Evolutionary conservation across 441 rosid genomes (phyloP).

Genomic region (Erodium texanum): DNA sequence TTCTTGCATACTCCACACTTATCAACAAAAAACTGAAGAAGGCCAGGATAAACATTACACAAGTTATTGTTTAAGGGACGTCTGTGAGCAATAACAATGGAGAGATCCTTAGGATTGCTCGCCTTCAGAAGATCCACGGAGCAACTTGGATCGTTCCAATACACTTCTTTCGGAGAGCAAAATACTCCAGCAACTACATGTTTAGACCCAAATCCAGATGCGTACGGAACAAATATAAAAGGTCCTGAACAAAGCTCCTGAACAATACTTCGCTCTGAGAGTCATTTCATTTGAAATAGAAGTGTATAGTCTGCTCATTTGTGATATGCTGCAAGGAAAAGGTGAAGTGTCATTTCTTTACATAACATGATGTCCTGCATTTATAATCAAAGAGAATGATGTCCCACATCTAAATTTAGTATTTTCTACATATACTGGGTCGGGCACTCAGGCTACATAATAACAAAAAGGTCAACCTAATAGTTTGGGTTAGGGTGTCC

Average conservation of each 20-base stretch:
- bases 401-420: too few relatives aligned
- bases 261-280: slow-evolving; percentile 36
- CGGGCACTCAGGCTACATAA: too few relatives aligned
- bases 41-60: slow-evolving; percentile 65
- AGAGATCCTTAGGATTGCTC: slow-evolving; percentile 27
- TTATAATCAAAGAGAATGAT: too few relatives aligned
- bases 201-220: slow-evolving; percentile 36
- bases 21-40: slow-evolving; percentile 69
- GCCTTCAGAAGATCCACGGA: slow-evolving; percentile 42
- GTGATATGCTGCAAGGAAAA: slow-evolving; percentile 50
- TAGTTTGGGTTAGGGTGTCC: too few relatives aligned
- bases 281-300: slow-evolving; percentile 64
- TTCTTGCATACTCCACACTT: slow-evolving; percentile 61
- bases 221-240: slow-evolving; percentile 65
- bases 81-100: slow-evolving; percentile 23
- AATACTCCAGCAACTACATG: slow-evolving; percentile 57
- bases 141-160: slow-evolving; percentile 84
- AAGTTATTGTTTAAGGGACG: slow-evolving; percentile 43
- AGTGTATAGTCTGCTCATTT: slow-evolving; percentile 67
- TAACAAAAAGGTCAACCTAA: too few relatives aligned
- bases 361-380: not conserved
- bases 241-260: slow-evolving; percentile 42
- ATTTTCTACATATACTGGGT: too few relatives aligned
- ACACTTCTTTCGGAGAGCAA: slow-evolving; percentile 58
- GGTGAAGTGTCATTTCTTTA: slow-evolving; percentile 6